Conservation (phyloP, 208 protist species). For the Leptomonas pyrrhocoris region DNA sequence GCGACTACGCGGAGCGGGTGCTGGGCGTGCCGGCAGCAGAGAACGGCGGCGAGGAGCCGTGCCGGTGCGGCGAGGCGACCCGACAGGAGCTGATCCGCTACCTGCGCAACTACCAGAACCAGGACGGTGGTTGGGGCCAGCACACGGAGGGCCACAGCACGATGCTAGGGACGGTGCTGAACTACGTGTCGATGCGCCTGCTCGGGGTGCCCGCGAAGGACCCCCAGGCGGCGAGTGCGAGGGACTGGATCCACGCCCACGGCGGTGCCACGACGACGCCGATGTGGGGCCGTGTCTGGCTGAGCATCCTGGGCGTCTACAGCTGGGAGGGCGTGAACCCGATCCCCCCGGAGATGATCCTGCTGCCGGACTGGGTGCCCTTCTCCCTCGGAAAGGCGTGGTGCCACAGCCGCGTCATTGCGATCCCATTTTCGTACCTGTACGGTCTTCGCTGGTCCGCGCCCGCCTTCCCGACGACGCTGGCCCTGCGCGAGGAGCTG, state of each 20-base stretch:
- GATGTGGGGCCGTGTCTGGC: conserved; percentile 98
- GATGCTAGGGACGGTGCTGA: conserved; percentile 96
- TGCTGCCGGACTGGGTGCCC: conserved; percentile 92
- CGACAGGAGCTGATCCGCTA: conserved; percentile 94
- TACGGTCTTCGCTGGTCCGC: conserved; percentile 89
- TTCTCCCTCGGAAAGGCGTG: conserved; percentile 91
- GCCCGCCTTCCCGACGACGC: conserved; percentile 59
- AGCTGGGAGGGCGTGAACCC: conserved; percentile 94
- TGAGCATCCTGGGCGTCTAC: conserved; percentile 92
- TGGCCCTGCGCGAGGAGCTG: conserved; percentile 86
- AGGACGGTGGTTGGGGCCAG: conserved; percentile 96
- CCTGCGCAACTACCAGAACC: conserved; percentile 93
- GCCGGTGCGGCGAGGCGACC: conserved; percentile 51
- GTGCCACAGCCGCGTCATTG: conserved; percentile 97
- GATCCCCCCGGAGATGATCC: conserved; percentile 93
- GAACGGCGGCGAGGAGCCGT: conserved; percentile 39
- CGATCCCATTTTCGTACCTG: conserved; percentile 96
- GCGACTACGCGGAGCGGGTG: conserved; percentile 23
- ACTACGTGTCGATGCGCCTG: conserved; percentile 95
- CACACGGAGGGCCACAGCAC: conserved; percentile 96
- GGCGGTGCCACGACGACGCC: conserved; percentile 91
- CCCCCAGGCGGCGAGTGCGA: conserved; percentile 46
- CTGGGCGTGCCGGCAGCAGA: conserved; percentile 14
- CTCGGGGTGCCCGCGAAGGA: conserved; percentile 90
- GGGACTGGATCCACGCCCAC: conserved; percentile 79